phyloP scores from a whole-genome alignment of 805 yeast species.

The Metschnikowia koreensis region DNA sequence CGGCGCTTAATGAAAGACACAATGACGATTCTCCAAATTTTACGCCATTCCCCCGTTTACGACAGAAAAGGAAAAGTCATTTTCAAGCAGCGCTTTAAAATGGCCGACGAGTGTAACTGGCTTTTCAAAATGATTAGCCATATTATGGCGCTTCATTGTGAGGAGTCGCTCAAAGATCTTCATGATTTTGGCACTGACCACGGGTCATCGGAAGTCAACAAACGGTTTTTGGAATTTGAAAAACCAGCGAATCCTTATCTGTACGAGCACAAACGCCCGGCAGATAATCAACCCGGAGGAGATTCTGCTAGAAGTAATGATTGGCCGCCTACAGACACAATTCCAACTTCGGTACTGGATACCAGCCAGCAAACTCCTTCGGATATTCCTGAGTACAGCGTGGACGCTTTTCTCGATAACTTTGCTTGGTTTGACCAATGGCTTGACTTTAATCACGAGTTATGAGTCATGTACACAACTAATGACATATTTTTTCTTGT shows the following conservation, averaged over 20 bases:
- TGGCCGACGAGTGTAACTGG: slow-evolving; percentile 66
- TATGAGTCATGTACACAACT: neutral
- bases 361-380: slow-evolving; percentile 5
- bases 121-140: slow-evolving; percentile 55
- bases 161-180: slow-evolving; percentile 39
- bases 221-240: slow-evolving; percentile 35
- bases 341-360: neutral
- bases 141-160: slow-evolving; percentile 45
- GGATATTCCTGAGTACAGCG: slow-evolving; percentile 4
- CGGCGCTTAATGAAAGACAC: slow-evolving; percentile 24
- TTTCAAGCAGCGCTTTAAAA: slow-evolving; percentile 37
- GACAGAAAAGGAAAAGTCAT: slow-evolving; percentile 30
- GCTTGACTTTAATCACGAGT: slow-evolving; percentile 31
- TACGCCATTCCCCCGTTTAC: slow-evolving; percentile 32
- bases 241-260: neutral
- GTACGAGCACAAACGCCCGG: slow-evolving; percentile 5
- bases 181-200: slow-evolving; percentile 49
- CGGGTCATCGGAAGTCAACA: slow-evolving; percentile 52
- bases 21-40: slow-evolving; percentile 22
- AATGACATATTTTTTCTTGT: no score
- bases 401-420: slow-evolving; percentile 36
- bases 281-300: slow-evolving; percentile 7
- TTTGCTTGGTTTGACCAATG: slow-evolving; percentile 58
- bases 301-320: neutral
- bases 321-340: neutral